Base-by-base conservation (phyloP, 2,329 filamentous ascomycete genomes). In the Colletotrichum somersetense region DNA sequence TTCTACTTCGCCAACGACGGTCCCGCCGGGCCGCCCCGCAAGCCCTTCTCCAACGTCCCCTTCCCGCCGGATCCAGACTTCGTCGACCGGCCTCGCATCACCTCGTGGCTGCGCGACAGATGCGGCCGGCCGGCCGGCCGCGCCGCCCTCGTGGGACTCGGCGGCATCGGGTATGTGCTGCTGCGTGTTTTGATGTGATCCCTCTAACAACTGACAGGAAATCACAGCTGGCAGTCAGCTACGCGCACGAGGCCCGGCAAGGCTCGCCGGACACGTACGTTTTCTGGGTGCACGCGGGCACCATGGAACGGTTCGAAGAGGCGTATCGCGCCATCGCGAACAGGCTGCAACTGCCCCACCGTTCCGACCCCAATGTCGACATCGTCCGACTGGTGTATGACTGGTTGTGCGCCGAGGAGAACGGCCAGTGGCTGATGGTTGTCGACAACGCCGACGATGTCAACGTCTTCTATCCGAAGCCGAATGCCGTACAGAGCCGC, bases 221-320 rank as follows among this genome's bases (percentile, higher is more conserved):
- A n/a, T 55, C 52, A 5, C 52, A 55, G 14, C 16, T 55, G 3
- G 52, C 52, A 30, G 30, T 55, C 23, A 33, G 2, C 18, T n/a
- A 20, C 16, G 18, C 52, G 7, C 30, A 55, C 6, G 26, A 55
- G 23, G 14, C n/a, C 30, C 52, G 18, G 3, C 26, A 20, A 10
- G 30, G 8, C 30, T 35, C 52, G 30, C 52, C 52, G 8, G 33
- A 33, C 26, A 35, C 30, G 8, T 20, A 33, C 26, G 18, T 55
- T 16, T 55, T 55, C 52, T 55, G 52, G 52, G 52, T 55, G 16
- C 52, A 55, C 52, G 52, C 26, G 8, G 52, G 52, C 7, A 55
- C 52, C 26, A 35, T 5, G 10, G 52, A 18, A 8, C 26, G 26
- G 30, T 55, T 55, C 18, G 52, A 35, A 35, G 52, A 55, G 30